phyloP scores from a whole-genome alignment of 1,284 basidiomycete species.

The Irpex lacteus region DNA sequence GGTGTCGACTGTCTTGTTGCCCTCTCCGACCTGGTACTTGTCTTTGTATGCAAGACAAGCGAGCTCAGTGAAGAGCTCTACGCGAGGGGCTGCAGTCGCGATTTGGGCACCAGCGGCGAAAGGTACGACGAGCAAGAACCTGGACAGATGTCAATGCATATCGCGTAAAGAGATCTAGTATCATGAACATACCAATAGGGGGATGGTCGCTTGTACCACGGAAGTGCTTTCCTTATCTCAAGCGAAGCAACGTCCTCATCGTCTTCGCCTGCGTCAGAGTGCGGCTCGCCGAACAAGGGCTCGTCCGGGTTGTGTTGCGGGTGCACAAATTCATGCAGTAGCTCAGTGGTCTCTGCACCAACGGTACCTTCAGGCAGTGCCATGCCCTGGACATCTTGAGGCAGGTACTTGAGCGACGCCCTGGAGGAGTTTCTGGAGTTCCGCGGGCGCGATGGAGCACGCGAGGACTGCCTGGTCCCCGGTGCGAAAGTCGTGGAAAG shows the following conservation, averaged over 20 bases:
- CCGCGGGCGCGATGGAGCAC: constrained; percentile 24
- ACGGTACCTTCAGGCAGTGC: constrained; percentile 44
- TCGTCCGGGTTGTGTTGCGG: constrained; percentile 37
- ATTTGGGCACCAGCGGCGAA: constrained; percentile 51
- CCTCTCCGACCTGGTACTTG: constrained; percentile 19
- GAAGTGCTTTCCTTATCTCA: constrained; percentile 31
- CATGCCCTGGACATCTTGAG: constrained; percentile 36
- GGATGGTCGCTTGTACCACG: constrained; percentile 72
- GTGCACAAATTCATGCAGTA: constrained; percentile 46
- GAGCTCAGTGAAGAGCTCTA: constrained; percentile 43
- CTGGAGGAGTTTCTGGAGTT: constrained; percentile 21
- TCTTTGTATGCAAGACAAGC: constrained; percentile 27
- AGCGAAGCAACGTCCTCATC: constrained; percentile 20
- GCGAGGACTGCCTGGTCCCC: constrained; percentile 5
- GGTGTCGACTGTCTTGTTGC: constrained; percentile 1
- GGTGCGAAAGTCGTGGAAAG: not conserved
- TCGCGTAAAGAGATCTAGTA: not conserved
- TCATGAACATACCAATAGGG: constrained; percentile 55
- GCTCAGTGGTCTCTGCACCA: constrained; percentile 42
- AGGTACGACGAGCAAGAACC: constrained; percentile 56
- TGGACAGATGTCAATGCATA: constrained; percentile 23
- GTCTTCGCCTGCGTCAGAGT: constrained; percentile 25
- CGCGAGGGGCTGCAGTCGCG: constrained; percentile 58
- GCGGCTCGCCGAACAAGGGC: constrained; percentile 30
- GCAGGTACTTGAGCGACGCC: constrained; percentile 22